phyloP scores from a whole-genome alignment of 176 grass and related monocot species.

The Calamus simplicifolius region DNA sequence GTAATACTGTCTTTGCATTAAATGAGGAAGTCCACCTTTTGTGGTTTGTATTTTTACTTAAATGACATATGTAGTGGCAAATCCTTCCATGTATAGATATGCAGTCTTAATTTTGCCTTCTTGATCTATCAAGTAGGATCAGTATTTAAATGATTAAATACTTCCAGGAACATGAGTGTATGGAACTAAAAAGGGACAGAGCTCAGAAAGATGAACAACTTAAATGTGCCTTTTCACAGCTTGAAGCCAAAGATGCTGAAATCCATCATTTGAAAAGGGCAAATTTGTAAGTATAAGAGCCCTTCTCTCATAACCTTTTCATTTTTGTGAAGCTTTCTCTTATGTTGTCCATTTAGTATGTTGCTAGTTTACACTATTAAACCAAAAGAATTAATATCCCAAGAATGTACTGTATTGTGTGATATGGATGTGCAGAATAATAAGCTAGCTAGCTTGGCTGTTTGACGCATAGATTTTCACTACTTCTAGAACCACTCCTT shows the following conservation, averaged over 20 bases:
- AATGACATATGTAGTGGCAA: too few relatives aligned
- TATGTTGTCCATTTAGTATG: too few relatives aligned
- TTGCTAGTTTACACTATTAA: too few relatives aligned
- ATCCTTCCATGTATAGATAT: neutral
- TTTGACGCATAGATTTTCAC: too few relatives aligned
- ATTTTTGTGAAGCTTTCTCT: neutral
- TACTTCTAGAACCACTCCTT: too few relatives aligned
- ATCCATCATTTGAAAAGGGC: conserved; percentile 50
- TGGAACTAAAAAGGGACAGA: conserved; percentile 45
- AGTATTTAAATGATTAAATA: neutral
- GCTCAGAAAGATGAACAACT: conserved; percentile 60
- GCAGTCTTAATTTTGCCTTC: neutral
- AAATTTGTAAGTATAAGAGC: conserved; percentile 34
- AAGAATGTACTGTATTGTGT: too few relatives aligned
- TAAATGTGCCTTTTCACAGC: conserved; percentile 25
- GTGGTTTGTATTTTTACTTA: too few relatives aligned
- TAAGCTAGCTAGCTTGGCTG: too few relatives aligned
- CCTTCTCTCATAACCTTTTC: neutral
- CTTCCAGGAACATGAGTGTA: conserved; percentile 60
- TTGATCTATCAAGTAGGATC: neutral
- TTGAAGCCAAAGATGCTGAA: conserved; percentile 56
- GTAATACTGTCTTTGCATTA: too few relatives aligned
- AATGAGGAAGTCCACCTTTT: too few relatives aligned
- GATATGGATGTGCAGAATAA: too few relatives aligned
- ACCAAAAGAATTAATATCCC: too few relatives aligned